Conservation (phyloP, 441 rosid genomes). For the Pelargonium fulgidum region DNA sequence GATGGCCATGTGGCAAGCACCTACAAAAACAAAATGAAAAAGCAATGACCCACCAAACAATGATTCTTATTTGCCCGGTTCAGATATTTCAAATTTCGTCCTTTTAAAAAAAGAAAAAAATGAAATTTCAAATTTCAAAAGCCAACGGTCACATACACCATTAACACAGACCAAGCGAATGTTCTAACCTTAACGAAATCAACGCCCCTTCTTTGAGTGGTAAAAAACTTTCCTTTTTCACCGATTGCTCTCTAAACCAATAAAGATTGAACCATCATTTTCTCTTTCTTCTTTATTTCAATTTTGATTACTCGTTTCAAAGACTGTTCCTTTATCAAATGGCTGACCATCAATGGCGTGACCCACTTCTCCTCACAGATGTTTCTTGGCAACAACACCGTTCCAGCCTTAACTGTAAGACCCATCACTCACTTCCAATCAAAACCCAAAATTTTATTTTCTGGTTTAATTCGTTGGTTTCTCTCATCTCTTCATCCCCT, state of each 20-base stretch:
- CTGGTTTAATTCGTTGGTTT: neutral
- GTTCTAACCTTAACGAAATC: conserved; percentile 5
- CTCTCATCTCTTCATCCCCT: too few relatives aligned
- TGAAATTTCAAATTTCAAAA: conserved; percentile 3
- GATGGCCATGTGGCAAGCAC: neutral
- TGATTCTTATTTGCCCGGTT: neutral
- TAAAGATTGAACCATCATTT: neutral
- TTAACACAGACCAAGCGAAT: neutral
- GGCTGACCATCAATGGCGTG: conserved; percentile 39
- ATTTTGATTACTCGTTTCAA: conserved; percentile 1
- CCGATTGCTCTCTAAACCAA: conserved; percentile 1
- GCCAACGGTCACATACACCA: conserved; percentile 1
- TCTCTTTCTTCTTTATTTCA: conserved; percentile 4
- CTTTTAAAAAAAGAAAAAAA: neutral
- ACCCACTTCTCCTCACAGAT: conserved; percentile 47
- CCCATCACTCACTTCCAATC: conserved; percentile 3
- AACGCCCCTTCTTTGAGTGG: neutral
- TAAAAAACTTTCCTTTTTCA: neutral
- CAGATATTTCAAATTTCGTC: neutral
- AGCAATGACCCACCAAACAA: neutral
- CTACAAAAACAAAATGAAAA: neutral
- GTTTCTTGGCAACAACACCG: conserved; percentile 29
- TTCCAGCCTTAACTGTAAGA: conserved; percentile 28
- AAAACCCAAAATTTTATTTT: neutral
- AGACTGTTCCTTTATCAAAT: conserved; percentile 21